Conservation (phyloP, 805 yeast genomes). For the Candida pseudofarinosa region DNA sequence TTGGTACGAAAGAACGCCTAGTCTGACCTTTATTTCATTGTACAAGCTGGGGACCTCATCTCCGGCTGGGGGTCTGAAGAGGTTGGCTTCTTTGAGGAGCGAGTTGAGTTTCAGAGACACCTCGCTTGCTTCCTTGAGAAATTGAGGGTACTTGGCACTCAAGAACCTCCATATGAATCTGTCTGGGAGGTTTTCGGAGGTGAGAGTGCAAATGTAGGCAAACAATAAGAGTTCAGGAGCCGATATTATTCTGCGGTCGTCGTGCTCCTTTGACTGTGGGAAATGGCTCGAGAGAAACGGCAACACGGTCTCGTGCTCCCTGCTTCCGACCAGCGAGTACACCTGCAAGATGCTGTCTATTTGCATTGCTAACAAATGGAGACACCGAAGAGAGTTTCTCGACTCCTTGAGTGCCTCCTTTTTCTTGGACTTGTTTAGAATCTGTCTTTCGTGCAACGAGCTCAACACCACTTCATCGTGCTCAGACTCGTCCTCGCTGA, state of each 20-base stretch:
- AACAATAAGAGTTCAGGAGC: slow-evolving; percentile 35
- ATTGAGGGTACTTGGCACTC: slow-evolving; percentile 24
- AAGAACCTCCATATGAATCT: slow-evolving; percentile 35
- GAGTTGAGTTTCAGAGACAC: slow-evolving; percentile 1
- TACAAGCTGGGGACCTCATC: slow-evolving; percentile 30
- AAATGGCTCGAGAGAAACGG: neutral
- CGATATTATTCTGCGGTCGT: slow-evolving; percentile 16
- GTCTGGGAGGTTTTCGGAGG: slow-evolving; percentile 35
- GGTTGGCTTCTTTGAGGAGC: neutral
- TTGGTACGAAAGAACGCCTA: neutral
- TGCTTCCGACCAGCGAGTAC: slow-evolving; percentile 2
- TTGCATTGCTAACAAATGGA: slow-evolving; percentile 20
- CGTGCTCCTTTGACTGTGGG: neutral
- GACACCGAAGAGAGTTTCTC: slow-evolving; percentile 29
- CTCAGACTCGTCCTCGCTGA: slow-evolving; percentile 15
- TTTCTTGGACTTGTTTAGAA: slow-evolving; percentile 31
- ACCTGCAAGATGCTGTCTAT: slow-evolving; percentile 14
- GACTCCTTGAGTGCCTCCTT: slow-evolving; percentile 27
- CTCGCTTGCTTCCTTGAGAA: slow-evolving; percentile 13
- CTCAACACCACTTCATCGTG: slow-evolving; percentile 27
- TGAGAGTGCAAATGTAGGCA: slow-evolving; percentile 34
- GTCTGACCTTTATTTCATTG: slow-evolving; percentile 26
- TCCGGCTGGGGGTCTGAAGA: slow-evolving; percentile 18
- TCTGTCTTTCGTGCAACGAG: slow-evolving; percentile 34
- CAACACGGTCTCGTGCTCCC: neutral